phyloP scores from a whole-genome alignment of 2,329 filamentous ascomycete genomes.

The Mollisia scopiformis region DNA sequence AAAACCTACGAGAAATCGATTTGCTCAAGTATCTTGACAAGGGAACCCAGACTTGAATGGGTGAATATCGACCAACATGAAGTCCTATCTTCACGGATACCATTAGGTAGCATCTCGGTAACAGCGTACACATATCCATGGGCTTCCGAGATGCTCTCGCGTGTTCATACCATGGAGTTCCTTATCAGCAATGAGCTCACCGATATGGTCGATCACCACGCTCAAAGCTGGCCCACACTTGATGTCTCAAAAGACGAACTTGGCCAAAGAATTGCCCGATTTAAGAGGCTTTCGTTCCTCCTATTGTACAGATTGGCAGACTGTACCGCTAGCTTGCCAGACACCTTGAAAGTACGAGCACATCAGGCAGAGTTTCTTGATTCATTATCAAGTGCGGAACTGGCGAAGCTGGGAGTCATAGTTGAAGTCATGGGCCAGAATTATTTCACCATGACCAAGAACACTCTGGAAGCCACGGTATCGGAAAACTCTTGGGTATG shows the following conservation, averaged over 20 bases:
- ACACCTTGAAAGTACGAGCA: slow-evolving; percentile 14
- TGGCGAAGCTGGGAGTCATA: slow-evolving; percentile 27
- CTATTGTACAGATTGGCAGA: slow-evolving; percentile 29
- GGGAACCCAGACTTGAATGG: slow-evolving; percentile 11
- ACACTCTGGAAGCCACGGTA: slow-evolving; percentile 3
- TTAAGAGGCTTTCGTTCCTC: slow-evolving; percentile 24
- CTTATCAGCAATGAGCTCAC: slow-evolving; percentile 28
- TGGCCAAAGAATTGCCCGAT: slow-evolving; percentile 2
- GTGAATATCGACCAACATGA: slow-evolving; percentile 14
- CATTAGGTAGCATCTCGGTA: slow-evolving; percentile 7
- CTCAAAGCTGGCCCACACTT: slow-evolving; percentile 25
- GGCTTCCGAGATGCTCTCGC: slow-evolving; percentile 25
- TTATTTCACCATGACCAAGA: slow-evolving; percentile 27
- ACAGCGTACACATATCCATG: slow-evolving; percentile 25
- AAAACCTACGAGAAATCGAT: slow-evolving; percentile 27
- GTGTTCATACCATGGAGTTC: slow-evolving; percentile 20
- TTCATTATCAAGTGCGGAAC: slow-evolving; percentile 15
- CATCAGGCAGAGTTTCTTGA: slow-evolving; percentile 27
- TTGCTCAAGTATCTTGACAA: slow-evolving; percentile 6
- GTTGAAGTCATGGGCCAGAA: slow-evolving; percentile 32
- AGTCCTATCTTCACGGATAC: slow-evolving; percentile 10
- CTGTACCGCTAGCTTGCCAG: slow-evolving; percentile 19
- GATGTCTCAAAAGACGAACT: slow-evolving; percentile 19
- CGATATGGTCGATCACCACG: slow-evolving; percentile 20
- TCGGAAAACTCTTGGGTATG: slow-evolving; percentile 3